A percentile compares a stretch with the other conserved stretches of the same genome.
Conservation (phyloP, 352 stramenopile species). For the Globisporangium camurandrum region DNA sequence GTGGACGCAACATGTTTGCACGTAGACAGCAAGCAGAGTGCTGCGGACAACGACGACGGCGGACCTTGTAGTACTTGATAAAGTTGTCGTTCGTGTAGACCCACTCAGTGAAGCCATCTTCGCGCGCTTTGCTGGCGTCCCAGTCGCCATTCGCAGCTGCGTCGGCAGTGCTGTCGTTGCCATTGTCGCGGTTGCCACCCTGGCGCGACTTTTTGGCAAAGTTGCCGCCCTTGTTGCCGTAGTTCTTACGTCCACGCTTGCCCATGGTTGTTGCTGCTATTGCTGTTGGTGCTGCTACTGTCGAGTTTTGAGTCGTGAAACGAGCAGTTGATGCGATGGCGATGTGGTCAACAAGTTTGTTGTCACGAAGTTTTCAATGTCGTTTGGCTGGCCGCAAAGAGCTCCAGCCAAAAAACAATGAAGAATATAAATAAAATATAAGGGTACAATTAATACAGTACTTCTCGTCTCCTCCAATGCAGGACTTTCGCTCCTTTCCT, state of each 20-base stretch:
- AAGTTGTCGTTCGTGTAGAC: slow-evolving; percentile 85
- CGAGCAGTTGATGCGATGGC: neutral
- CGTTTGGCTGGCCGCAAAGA: too few species aligned
- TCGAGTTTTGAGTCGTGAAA: slow-evolving; percentile 14
- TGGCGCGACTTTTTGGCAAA: slow-evolving; percentile 15
- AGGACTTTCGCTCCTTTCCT: too few species aligned
- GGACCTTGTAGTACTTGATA: slow-evolving; percentile 76
- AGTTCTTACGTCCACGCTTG: slow-evolving; percentile 40
- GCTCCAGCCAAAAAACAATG: too few species aligned
- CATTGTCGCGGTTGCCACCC: too few species aligned
- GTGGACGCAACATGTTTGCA: neutral
- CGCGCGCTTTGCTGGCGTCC: slow-evolving; percentile 52
- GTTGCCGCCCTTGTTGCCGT: slow-evolving; percentile 29
- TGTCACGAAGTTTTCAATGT: too few species aligned
- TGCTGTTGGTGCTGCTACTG: slow-evolving; percentile 3
- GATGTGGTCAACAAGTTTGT: neutral
- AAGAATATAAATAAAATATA: slow-evolving; percentile 2
- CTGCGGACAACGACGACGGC: too few species aligned
- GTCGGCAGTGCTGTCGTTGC: slow-evolving; percentile 9
- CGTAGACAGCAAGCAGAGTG: too few species aligned
- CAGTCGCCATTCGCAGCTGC: slow-evolving; percentile 13
- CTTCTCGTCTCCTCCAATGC: too few species aligned
- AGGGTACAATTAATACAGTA: slow-evolving; percentile 13
- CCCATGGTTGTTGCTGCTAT: slow-evolving; percentile 21
- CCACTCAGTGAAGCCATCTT: slow-evolving; percentile 78